Percentiles rank a stretch among this genome's conserved stretches.
Evolutionary conservation across 1,139 yeast genomes (phyloP).

Genomic region (Ogataea hybrid): DNA sequence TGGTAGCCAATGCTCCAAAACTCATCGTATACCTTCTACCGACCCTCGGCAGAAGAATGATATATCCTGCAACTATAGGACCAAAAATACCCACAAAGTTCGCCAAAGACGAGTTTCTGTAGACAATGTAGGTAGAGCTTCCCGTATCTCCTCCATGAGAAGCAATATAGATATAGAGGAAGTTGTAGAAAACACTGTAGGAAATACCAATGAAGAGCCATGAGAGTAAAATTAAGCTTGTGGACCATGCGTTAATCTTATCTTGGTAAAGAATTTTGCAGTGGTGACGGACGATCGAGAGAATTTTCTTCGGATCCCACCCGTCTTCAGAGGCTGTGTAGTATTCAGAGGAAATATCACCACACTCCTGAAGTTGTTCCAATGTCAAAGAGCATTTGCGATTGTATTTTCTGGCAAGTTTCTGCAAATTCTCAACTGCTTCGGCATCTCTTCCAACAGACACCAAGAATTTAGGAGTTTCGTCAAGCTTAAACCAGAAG

Average conservation of each 20-base stretch:
- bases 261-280: slow-evolving; percentile 38
- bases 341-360: slow-evolving; percentile 35
- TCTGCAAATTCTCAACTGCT: slow-evolving; percentile 38
- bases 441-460: too few species aligned
- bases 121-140: slow-evolving; percentile 38
- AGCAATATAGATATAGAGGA: slow-evolving; percentile 45
- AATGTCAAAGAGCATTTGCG: slow-evolving; percentile 42
- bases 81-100: slow-evolving; percentile 52
- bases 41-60: slow-evolving; percentile 41
- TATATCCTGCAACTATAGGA: slow-evolving; percentile 49
- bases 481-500: slow-evolving; percentile 45
- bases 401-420: slow-evolving; percentile 41
- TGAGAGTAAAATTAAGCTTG: slow-evolving; percentile 39
- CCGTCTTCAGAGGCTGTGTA: slow-evolving; percentile 17
- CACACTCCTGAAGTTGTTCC: slow-evolving; percentile 42
- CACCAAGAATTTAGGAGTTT: slow-evolving; percentile 54
- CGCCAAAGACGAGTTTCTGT: slow-evolving; percentile 49
- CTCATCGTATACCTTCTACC: slow-evolving; percentile 56
- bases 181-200: slow-evolving; percentile 48
- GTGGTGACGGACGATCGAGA: slow-evolving; percentile 30
- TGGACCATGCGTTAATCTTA: slow-evolving; percentile 38
- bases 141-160: slow-evolving; percentile 44
- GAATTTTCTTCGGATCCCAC: slow-evolving; percentile 6
- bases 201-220: slow-evolving; percentile 51
- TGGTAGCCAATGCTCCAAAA: slow-evolving; percentile 50